Evolutionary conservation across 305 asterid species (phyloP), one percentile per base, ranked within the genome.

Genomic region (Striga hermonthica): DNA sequence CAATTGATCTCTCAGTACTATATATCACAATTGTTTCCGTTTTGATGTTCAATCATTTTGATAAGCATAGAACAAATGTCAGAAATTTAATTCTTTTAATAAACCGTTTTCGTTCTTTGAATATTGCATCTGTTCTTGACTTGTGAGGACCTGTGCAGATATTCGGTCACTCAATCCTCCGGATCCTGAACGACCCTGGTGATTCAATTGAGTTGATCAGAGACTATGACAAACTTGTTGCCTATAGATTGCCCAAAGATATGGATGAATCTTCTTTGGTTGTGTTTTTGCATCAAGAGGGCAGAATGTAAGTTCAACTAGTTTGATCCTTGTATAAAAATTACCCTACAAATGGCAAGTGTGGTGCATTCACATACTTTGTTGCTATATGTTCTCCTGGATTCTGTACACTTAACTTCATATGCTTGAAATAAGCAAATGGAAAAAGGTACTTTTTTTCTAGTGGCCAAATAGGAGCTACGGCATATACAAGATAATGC

Each of bases 211-310:
- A 82, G 65, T 77, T 79, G 14, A 82, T 90, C 34, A 82, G 91
- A 78, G 95, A 86, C 72, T 9, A 43, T 48, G 95, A 84, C 73
- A 53, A 9, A 60, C 84, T 90, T 60, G 89, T 87, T 52, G 95
- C 92, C 41, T 87, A 90, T 80, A 82, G 83, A 75, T 62, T 87
- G 77, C 83, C 85, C 5, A 84, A 82, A 75, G 85, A 60, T 39
- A 64, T 56, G 68, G 80, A 80, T 56, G 83, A 74, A 50, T 77
- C 71, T 75, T 76, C 71, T 72, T 72, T 90, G 72, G 74, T 86
- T 41, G 85, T 61, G 48, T 90, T 84, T 75, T 72, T 45, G 4
- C 94, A 90, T 77, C 79, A 68, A 43, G 61, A 41, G n/a, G 74
- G 62, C 69, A 80, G 62, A 31, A 74, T 70, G 96, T 86, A 83